Conservation (phyloP, 2,329 filamentous ascomycete genomes). For the Apiospora malaysiana region DNA sequence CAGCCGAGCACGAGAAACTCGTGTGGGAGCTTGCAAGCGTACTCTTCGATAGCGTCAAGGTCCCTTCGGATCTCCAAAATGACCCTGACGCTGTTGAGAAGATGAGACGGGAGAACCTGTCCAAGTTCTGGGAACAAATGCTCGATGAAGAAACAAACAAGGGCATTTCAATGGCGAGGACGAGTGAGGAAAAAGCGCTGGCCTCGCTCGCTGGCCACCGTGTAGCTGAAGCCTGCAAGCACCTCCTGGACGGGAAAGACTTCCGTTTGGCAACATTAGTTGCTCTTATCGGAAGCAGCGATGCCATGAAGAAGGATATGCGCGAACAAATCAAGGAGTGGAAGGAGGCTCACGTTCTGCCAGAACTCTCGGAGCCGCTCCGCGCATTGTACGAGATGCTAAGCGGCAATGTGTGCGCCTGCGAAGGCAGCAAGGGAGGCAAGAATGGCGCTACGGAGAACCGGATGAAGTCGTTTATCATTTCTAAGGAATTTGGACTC, state of each 20-base stretch:
- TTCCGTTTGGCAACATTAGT: conserved; percentile 86
- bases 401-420: conserved; percentile 84
- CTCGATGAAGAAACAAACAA: conserved; percentile 65
- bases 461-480: conserved; percentile 77
- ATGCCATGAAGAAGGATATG: conserved; percentile 75
- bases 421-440: conserved; percentile 75
- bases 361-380: conserved; percentile 84
- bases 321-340: conserved; percentile 81
- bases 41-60: conserved; percentile 75
- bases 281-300: conserved; percentile 78
- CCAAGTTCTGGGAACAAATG: conserved; percentile 68
- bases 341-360: conserved; percentile 81
- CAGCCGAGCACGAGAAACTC: conserved; percentile 68
- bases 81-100: conserved; percentile 43
- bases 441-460: conserved; percentile 77
- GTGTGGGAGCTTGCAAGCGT: conserved; percentile 89
- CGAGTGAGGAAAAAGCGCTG: conserved; percentile 83
- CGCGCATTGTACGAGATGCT: conserved; percentile 90
- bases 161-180: conserved; percentile 62
- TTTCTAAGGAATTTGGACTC: conserved; percentile 82
- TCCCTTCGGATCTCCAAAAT: conserved; percentile 48
- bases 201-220: conserved; percentile 79
- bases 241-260: conserved; percentile 76
- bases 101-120: conserved; percentile 68
- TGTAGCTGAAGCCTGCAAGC: conserved; percentile 81